Evolutionary conservation across 108 stramenopile genomes (phyloP), one percentile per base, ranked within the genome.

Genomic region (Poteriospumella lacustris): DNA sequence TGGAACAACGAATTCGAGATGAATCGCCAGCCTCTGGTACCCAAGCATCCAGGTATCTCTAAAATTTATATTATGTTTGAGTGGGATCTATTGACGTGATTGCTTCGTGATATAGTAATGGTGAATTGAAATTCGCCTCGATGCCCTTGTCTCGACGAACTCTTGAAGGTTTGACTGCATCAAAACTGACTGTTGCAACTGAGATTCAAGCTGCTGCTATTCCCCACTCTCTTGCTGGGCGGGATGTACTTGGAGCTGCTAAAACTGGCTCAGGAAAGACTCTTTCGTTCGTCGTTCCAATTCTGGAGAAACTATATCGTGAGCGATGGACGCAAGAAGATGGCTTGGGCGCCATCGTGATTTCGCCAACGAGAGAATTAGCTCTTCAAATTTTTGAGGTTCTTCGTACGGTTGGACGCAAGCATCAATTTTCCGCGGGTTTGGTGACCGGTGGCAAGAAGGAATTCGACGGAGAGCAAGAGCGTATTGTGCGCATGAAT

Each of bases 341-440:
- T 79, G 98, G 98, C 0, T 87, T 95, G 3, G 95, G 92, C 24
- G 97, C 93, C 19, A 82, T 97, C 56, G 82, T 97, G n/a, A 87
- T 99, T 62, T 90, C 92, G 2, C 98, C 98, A 0, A 99, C 98
- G 44, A 87, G 98, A n/a, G 98, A 99, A 82, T 82, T 99, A n/a
- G 97, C 96, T n/a, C 87, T 96, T 34, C 98, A 99, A 80, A 97
- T 94, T 43, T 97, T 96, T 44, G 56, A 58, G 42, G 70, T 73
- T 5, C 12, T 73, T 26, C 36, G 70, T 42, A 36, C 38, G 3
- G 56, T 56, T n/a, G 42, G 69, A 24, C 31, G 5, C 34, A 81
- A 84, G 72, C 98, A 99, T 78, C 58, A 83, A 77, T 90, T 97
- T 60, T 89, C 95, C 1, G 95, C 95, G 38, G 98, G 96, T 28